Base-by-base conservation (phyloP, 1,284 basidiomycete genomes). In the Sporisorium sorghi region DNA sequence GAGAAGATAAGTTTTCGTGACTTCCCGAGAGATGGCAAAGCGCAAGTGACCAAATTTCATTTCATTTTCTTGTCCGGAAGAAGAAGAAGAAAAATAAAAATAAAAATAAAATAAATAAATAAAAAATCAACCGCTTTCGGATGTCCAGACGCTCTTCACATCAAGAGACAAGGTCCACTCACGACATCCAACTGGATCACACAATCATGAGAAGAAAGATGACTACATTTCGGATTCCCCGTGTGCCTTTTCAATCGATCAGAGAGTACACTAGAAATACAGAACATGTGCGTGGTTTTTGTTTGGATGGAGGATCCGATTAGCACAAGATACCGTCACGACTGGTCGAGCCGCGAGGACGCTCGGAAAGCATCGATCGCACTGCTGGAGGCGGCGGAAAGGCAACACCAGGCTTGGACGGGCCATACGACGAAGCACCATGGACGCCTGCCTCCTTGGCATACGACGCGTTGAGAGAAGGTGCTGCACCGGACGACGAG, bases 321-420 rank as follows among this genome's bases (percentile, higher is more conserved):
- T 28, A 70, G 48, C 67, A 70, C 8, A 70, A 32, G 19, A 70
- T 70, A 17, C 67, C 67, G 30, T 70, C 67, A 23, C 67, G 60
- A 30, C 57, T 60, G 30, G 57, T 57, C 33, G 57, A 60, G 49
- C 42, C 57, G 17, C 61, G 67, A 11, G 53, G 43, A 26, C 67
- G 67, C 2, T 53, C 53, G 8, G 60, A 30, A 23, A 70, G 52
- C 43, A 64, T 28, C 3, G 57, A 57, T 17, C 61, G 57, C 4
- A 64, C 52, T 2, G 37, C 61, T 14, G 67, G 61, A 47, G 61
- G 53, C 28, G 67, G 61, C 14, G 60, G 52, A 21, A 53, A 48
- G 17, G 53, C 56, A 14, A 43, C 47, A 17, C 47, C 47, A 17
- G 54, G 26, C 47, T 69, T 69, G 23, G 59, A 54, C 4, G 35